A percentile compares a stretch with the other conserved stretches of the same genome.
Conservation (phyloP, 352 stramenopile genomes). For the Globisporangium acanthophoron region DNA sequence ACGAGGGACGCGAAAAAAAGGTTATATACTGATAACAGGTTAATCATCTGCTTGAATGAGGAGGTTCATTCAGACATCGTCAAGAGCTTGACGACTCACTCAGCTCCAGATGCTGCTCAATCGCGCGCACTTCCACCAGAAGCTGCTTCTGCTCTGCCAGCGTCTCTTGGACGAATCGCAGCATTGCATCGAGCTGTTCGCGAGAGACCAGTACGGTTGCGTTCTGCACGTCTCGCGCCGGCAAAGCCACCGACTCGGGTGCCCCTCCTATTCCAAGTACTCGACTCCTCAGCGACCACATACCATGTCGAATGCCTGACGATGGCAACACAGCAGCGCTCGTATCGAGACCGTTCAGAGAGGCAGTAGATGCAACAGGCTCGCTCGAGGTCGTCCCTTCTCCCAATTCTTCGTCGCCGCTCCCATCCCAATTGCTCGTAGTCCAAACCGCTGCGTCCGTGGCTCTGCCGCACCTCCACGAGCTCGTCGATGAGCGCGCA, state of each 20-base stretch:
- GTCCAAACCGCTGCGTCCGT: slow-evolving; percentile 12
- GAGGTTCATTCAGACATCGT: no score
- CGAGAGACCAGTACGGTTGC: slow-evolving; percentile 41
- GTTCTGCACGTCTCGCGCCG: neutral
- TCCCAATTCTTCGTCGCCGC: neutral
- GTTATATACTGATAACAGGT: no score
- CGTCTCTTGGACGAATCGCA: slow-evolving; percentile 51
- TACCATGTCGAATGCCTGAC: neutral
- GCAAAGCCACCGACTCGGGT: no score
- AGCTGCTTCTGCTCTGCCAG: slow-evolving; percentile 57
- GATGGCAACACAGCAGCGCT: neutral
- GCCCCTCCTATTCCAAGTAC: no score
- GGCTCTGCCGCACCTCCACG: slow-evolving; percentile 36
- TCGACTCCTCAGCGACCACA: no score
- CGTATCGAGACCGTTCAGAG: neutral
- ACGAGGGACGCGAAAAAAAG: no score
- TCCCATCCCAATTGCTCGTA: slow-evolving; percentile 17
- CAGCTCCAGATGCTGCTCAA: slow-evolving; percentile 33
- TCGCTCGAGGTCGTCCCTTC: neutral
- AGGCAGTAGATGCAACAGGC: neutral
- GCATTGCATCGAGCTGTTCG: slow-evolving; percentile 47
- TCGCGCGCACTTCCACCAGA: slow-evolving; percentile 45
- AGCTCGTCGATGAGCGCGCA: slow-evolving; percentile 47
- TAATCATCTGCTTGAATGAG: no score
- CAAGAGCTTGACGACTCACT: neutral